Percentiles rank a stretch among this genome's conserved stretches.
These are phyloP conservation scores for Cubamyces lactineus DNA, from an alignment of 768 basidiomycete genomes.

Conservation along the genomic window DNA sequence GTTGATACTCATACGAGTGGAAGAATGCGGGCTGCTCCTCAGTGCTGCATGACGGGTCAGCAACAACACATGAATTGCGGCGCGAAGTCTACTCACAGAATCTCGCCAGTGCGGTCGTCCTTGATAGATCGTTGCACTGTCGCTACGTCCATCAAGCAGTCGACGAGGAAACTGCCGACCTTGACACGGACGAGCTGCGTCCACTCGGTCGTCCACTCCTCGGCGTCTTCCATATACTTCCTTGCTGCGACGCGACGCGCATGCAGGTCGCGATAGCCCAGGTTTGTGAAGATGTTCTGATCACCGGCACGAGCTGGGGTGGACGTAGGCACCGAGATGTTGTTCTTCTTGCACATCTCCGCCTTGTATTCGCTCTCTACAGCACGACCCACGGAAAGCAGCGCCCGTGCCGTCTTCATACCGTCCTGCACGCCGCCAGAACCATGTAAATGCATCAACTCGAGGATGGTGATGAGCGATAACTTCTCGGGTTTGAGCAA, in stretches of 20 bases:
- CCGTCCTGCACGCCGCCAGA: slow-evolving; percentile 78
- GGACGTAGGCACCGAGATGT: slow-evolving; percentile 43
- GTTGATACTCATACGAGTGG: slow-evolving; percentile 90
- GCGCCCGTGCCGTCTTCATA: slow-evolving; percentile 86
- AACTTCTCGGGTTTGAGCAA: slow-evolving; percentile 78
- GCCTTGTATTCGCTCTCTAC: slow-evolving; percentile 93
- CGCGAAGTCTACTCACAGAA: slow-evolving; percentile 50
- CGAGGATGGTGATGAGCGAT: slow-evolving; percentile 87
- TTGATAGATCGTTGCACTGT: slow-evolving; percentile 64
- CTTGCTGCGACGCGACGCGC: slow-evolving; percentile 68
- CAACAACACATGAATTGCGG: background rate
- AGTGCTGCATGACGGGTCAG: slow-evolving; percentile 44
- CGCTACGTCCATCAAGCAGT: slow-evolving; percentile 84
- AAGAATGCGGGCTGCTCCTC: slow-evolving; percentile 91
- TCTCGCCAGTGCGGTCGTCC: slow-evolving; percentile 61
- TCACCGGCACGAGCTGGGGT: slow-evolving; percentile 31
- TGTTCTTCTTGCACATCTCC: slow-evolving; percentile 68
- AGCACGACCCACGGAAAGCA: slow-evolving; percentile 78
- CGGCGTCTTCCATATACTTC: slow-evolving; percentile 64
- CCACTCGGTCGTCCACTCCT: slow-evolving; percentile 84
- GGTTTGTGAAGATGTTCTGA: slow-evolving; percentile 55
- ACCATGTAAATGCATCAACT: slow-evolving; percentile 81
- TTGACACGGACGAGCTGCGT: slow-evolving; percentile 74
- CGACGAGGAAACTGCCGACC: slow-evolving; percentile 82
- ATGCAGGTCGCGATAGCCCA: slow-evolving; percentile 64